Evolutionary conservation across 208 protist species (phyloP), one percentile per base, ranked within the genome.

Genomic region (Leishmania amazonensis): DNA sequence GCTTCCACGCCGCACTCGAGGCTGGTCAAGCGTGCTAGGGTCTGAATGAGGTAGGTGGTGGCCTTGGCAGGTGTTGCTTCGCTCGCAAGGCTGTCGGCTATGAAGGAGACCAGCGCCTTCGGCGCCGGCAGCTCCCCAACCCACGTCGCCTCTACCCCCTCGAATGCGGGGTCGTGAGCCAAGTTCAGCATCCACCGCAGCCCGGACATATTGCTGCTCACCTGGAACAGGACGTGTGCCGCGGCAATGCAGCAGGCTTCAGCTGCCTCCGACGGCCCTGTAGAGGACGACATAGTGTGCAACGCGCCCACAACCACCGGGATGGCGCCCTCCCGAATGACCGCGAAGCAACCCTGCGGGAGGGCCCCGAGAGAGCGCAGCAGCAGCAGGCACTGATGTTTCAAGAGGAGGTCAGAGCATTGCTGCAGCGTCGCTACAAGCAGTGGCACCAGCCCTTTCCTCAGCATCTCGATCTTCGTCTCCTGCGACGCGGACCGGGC

Each of bases 401-500:
- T 84, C 54, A 97, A 84, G 35, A 92, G 79, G 21, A 85, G 75
- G 0, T 85, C 62, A n/a, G 75, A 28, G 45, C 35, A 75, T 38
- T 80, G 76, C 60, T 74, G 76, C 13, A 96, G 81, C 8, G 90
- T 79, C 17, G 85, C 78, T 21, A 91, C 90, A 7, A 95, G 53
- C 4, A 85, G 73, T 0, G 87, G 68, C n/a, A 97, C 91, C 62
- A 95, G 57, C 24, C 83, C 88, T 54, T 93, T 91, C 9, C 88
- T 73, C 62, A 98, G 76, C 19, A 96, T 85, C 13, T 83, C 83
- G 40, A 98, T 89, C 79, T 96, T 96, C 42, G 74, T 74, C 81
- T 98, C 93, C 71, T 93, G 92, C 1, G 92, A 93, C 38, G 93
- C 90, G 3, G 93, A 95, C 51, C 95, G 89, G 51, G 87, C 87